Base-by-base conservation (phyloP, 2,329 filamentous ascomycete species). In the Colletotrichum musicola region DNA sequence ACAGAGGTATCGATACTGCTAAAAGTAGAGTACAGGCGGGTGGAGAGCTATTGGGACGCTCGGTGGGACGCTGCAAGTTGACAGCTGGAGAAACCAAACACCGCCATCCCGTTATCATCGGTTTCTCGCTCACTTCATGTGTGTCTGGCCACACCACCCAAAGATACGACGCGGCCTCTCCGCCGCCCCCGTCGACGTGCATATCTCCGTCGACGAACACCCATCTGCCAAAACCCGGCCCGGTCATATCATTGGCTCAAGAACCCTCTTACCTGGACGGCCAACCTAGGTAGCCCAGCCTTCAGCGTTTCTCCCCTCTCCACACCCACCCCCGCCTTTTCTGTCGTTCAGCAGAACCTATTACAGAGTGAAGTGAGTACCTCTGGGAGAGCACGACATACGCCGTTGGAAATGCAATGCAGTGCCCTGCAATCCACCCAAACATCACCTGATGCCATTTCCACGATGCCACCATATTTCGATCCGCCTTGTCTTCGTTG, bases 401-500 rank as follows among this genome's bases (percentile, higher is more conserved):
- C 62, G 14, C 18, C 51, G 12, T 42, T 57, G 18, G 54, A 22
- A 59, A 60, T 56, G 62, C 55, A 25, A 55, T 49, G 55, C 16
- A 68, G 65, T 56, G 40, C 35, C 49, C 49, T 40, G 50, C 51
- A 49, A 47, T 53, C 59, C 50, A 40, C 38, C 40, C 20, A 38
- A 22, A n/a, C 27, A 49, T 68, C 54, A 55, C 30, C 54, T 60
- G 65, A 55, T 49, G 20, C 13, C 22, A 13, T 4, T 30, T 50
- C 16, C 25, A 20, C 13, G 20, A 25, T 14, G 22, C 20, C 7
- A 10, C 14, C 16, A 12, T 4, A 30, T 5, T 30, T 22, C 20
- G 10, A 6, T 20, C 22, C 22, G 55, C 42, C 10, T 35, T 20
- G 55, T 27, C 40, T 44, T 46, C 27, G n/a, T 4, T n/a, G 20